Conservation (phyloP, 1,139 yeast species). For the Sugiyamaella grinbergsii region DNA sequence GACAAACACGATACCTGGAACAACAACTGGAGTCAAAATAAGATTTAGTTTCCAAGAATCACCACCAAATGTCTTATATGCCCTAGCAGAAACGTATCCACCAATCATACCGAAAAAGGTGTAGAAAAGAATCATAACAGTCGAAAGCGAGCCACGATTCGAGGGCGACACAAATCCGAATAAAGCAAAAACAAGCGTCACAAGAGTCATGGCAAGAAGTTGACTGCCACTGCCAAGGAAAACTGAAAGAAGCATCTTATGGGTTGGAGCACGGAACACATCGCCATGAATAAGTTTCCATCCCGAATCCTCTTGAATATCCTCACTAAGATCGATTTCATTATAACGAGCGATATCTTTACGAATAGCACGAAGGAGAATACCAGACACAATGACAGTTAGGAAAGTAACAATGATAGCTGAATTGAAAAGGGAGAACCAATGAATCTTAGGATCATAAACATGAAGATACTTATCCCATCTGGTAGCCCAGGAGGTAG, state of each 20-base stretch:
- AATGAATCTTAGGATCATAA: slow-evolving; percentile 89
- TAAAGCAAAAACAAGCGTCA: slow-evolving; percentile 79
- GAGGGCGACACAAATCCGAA: slow-evolving; percentile 91
- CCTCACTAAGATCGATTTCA: slow-evolving; percentile 79
- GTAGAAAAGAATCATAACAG: slow-evolving; percentile 83
- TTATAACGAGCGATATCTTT: slow-evolving; percentile 87
- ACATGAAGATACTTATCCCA: slow-evolving; percentile 97
- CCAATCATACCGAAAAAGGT: slow-evolving; percentile 79
- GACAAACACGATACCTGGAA: slow-evolving; percentile 75
- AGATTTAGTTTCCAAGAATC: slow-evolving; percentile 87
- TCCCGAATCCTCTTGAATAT: slow-evolving; percentile 89
- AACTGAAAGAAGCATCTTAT: slow-evolving; percentile 71
- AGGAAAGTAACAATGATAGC: slow-evolving; percentile 76
- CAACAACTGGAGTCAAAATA: slow-evolving; percentile 76
- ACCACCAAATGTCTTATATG: slow-evolving; percentile 90
- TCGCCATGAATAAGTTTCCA: slow-evolving; percentile 98
- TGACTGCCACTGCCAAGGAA: slow-evolving; percentile 90
- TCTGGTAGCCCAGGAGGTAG: slow-evolving; percentile 94
- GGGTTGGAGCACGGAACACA: slow-evolving; percentile 82
- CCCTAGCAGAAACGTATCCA: slow-evolving; percentile 80
- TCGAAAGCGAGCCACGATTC: slow-evolving; percentile 89
- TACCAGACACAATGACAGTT: slow-evolving; percentile 77
- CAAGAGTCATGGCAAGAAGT: slow-evolving; percentile 71
- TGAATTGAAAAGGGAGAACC: slow-evolving; percentile 90
- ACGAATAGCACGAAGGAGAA: slow-evolving; percentile 75